Conservation (phyloP, 768 basidiomycete species). For the Gloeopeniophorella convolvens region DNA sequence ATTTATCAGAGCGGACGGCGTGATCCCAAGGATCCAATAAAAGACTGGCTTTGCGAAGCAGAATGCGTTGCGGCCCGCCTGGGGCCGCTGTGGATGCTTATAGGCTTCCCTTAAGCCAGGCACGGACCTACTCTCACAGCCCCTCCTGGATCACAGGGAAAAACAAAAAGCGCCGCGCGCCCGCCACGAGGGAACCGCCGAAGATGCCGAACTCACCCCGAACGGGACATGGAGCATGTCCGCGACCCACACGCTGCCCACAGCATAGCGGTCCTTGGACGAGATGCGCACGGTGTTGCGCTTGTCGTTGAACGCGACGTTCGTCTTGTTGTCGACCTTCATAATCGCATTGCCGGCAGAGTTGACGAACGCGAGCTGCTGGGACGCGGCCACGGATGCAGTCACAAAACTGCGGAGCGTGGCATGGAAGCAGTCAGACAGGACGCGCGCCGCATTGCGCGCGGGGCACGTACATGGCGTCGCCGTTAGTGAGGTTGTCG, state of each 20-base stretch:
- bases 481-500: constrained; percentile 67
- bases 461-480: constrained; percentile 39
- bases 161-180: neutral
- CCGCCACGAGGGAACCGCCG: neutral
- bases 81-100: too few species aligned
- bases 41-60: too few species aligned
- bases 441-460: neutral
- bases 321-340: constrained; percentile 64
- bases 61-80: too few species aligned
- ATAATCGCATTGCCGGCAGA: constrained; percentile 68
- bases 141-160: too few species aligned
- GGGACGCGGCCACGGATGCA: constrained; percentile 34
- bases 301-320: constrained; percentile 44
- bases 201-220: constrained; percentile 38
- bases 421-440: constrained; percentile 4
- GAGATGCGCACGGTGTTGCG: constrained; percentile 65
- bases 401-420: constrained; percentile 40
- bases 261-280: constrained; percentile 44
- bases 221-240: constrained; percentile 62
- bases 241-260: constrained; percentile 59
- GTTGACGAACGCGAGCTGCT: constrained; percentile 57
- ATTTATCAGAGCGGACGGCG: too few species aligned
- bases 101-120: too few species aligned
- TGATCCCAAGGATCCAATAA: too few species aligned
- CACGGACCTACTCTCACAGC: too few species aligned